A percentile compares a stretch with the other conserved stretches of the same genome.
phyloP scores from a whole-genome alignment of 768 basidiomycete genomes.

The Myochromella boudieri region DNA sequence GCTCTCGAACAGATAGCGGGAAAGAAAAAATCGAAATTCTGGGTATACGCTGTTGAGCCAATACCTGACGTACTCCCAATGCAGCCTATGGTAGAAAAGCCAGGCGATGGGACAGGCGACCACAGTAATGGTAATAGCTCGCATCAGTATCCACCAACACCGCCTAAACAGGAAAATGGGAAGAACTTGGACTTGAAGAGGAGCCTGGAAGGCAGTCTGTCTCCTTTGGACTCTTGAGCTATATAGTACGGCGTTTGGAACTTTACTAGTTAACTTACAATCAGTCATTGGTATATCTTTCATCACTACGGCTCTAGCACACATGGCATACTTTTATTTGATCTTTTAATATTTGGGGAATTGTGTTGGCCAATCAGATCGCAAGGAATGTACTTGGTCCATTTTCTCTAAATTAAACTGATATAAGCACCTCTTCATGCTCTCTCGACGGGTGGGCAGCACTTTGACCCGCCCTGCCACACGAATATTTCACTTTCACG shows the following conservation, averaged over 20 bases:
- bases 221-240: slow-evolving; percentile 36
- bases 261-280: slow-evolving; percentile 1
- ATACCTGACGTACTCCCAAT: slow-evolving; percentile 34
- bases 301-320: slow-evolving; percentile 7
- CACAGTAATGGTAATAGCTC: slow-evolving; percentile 14
- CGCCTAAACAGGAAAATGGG: slow-evolving; percentile 12
- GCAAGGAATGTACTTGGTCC: not conserved
- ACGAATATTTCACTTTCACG: slow-evolving; percentile 25
- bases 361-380: slow-evolving; percentile 10
- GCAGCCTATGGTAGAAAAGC: slow-evolving; percentile 4
- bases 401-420: too few relatives aligned
- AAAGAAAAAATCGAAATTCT: slow-evolving; percentile 84
- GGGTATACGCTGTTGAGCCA: slow-evolving; percentile 87
- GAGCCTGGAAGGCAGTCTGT: slow-evolving; percentile 41
- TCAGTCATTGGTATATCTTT: slow-evolving; percentile 3
- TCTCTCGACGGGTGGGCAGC: slow-evolving; percentile 41
- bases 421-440: slow-evolving; percentile 38
- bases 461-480: slow-evolving; percentile 34
- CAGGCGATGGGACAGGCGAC: slow-evolving; percentile 6
- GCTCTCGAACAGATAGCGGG: slow-evolving; percentile 76
- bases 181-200: slow-evolving; percentile 27
- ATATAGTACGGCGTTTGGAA: not conserved
- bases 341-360: not conserved
- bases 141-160: slow-evolving; percentile 4
- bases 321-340: not conserved